Evolutionary conservation across 2,329 filamentous ascomycete species (phyloP).

Genomic region (Hymenoscyphus infarciens): DNA sequence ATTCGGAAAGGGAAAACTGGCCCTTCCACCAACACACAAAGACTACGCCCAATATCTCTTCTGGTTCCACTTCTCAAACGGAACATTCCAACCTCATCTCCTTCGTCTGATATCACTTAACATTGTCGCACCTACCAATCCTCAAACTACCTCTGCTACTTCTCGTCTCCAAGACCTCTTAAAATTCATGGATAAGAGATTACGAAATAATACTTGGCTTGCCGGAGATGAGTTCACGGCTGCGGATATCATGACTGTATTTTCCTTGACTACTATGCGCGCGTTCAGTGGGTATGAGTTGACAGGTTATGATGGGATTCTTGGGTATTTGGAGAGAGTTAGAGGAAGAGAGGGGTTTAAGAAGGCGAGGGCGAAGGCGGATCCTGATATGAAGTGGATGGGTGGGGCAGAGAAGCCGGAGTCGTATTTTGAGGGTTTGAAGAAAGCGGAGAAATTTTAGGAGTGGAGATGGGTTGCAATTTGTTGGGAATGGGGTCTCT

Average conservation of each 20-base stretch:
- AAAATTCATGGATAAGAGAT: not conserved
- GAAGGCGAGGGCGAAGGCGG: conserved; percentile 46
- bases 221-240: not conserved
- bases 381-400: conserved; percentile 43
- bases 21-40: conserved; percentile 42
- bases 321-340: conserved; percentile 46
- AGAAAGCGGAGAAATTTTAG: conserved; percentile 9
- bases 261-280: not conserved
- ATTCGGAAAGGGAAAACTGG: conserved; percentile 48
- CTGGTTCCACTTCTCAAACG: conserved; percentile 59
- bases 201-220: not conserved
- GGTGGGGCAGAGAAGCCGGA: conserved; percentile 10
- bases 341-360: conserved; percentile 44
- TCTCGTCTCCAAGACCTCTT: not conserved
- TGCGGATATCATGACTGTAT: not conserved
- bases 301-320: conserved; percentile 32
- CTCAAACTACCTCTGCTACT: not conserved
- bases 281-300: not conserved
- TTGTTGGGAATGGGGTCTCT: not conserved
- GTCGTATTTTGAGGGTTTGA: conserved; percentile 7
- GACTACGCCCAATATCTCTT: conserved; percentile 60
- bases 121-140: not conserved
- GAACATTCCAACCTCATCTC: conserved; percentile 42
- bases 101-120: conserved; percentile 18
- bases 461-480: not conserved